Evolutionary conservation across 805 yeast species (phyloP).

Genomic region (Schwanniomyces vanrijiae): DNA sequence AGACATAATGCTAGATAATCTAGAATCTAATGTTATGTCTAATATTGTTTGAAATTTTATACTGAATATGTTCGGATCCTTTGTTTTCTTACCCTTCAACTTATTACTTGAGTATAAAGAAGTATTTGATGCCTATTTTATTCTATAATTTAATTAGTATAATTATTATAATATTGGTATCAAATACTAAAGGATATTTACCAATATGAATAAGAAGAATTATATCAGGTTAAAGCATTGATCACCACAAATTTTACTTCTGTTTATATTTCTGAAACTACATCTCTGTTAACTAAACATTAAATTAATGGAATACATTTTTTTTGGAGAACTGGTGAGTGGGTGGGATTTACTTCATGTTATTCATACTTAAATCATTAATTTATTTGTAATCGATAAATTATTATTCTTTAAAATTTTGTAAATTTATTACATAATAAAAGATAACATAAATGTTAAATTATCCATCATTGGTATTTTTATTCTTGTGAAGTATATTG

Average conservation of each 20-base stretch:
- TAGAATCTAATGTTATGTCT: slow-evolving; percentile 29
- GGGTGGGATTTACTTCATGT: slow-evolving; percentile 44
- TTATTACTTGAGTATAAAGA: slow-evolving; percentile 38
- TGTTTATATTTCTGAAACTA: slow-evolving; percentile 44
- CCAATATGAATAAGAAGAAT: slow-evolving; percentile 55
- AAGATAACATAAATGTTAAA: slow-evolving; percentile 45
- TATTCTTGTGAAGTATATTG: slow-evolving; percentile 50
- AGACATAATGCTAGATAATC: slow-evolving; percentile 22
- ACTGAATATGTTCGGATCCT: slow-evolving; percentile 54
- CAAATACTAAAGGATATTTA: slow-evolving; percentile 34
- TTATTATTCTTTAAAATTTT: slow-evolving; percentile 53
- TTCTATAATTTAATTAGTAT: slow-evolving; percentile 43
- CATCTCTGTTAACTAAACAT: slow-evolving; percentile 47
- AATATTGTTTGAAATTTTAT: slow-evolving; percentile 49
- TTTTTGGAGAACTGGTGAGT: slow-evolving; percentile 49
- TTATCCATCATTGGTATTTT: slow-evolving; percentile 55
- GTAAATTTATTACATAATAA: slow-evolving; percentile 51
- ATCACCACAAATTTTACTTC: slow-evolving; percentile 52
- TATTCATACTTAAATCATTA: slow-evolving; percentile 45
- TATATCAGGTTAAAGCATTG: slow-evolving; percentile 53
- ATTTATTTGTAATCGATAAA: slow-evolving; percentile 51
- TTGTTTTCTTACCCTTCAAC: slow-evolving; percentile 43
- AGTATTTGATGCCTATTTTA: slow-evolving; percentile 39
- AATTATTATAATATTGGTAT: slow-evolving; percentile 37
- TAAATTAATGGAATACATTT: slow-evolving; percentile 44